Conservation (phyloP, 352 stramenopile genomes). For the Globisporangium nodosum region DNA sequence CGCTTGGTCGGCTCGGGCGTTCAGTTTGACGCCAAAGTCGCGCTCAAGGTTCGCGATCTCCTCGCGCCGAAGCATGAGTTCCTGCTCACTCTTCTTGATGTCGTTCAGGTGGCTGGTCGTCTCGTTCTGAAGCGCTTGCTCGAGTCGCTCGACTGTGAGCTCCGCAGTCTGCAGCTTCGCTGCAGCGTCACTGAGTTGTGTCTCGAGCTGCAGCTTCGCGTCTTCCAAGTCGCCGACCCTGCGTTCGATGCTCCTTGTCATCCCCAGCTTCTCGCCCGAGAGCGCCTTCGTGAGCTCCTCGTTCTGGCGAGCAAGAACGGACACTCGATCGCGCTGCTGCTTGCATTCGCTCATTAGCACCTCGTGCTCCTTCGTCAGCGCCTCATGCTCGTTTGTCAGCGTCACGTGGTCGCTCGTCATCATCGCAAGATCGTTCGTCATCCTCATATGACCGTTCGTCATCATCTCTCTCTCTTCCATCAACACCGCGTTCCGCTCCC, state of each 20-base stretch:
- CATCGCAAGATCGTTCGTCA: background rate
- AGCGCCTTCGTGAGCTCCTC: constrained; percentile 7
- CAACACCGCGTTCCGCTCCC: background rate
- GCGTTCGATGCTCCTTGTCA: constrained; percentile 1
- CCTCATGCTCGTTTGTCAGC: background rate
- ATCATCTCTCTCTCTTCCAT: background rate
- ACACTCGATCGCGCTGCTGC: background rate
- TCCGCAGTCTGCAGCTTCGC: background rate
- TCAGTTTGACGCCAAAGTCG: background rate
- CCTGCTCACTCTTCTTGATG: background rate
- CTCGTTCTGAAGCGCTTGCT: constrained; percentile 1
- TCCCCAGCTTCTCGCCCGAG: constrained; percentile 9
- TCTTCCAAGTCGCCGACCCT: background rate
- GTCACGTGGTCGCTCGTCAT: background rate
- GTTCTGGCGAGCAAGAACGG: background rate
- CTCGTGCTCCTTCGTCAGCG: background rate
- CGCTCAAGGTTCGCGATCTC: background rate
- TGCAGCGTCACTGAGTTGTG: constrained; percentile 1
- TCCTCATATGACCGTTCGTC: background rate
- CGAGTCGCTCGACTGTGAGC: background rate
- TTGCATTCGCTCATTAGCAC: background rate
- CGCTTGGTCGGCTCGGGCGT: background rate
- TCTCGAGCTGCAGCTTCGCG: background rate
- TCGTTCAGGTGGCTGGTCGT: background rate
- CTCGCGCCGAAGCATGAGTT: constrained; percentile 4